phyloP scores from a whole-genome alignment of 106 monocot genomes.

The Apostasia shenzhenica region DNA sequence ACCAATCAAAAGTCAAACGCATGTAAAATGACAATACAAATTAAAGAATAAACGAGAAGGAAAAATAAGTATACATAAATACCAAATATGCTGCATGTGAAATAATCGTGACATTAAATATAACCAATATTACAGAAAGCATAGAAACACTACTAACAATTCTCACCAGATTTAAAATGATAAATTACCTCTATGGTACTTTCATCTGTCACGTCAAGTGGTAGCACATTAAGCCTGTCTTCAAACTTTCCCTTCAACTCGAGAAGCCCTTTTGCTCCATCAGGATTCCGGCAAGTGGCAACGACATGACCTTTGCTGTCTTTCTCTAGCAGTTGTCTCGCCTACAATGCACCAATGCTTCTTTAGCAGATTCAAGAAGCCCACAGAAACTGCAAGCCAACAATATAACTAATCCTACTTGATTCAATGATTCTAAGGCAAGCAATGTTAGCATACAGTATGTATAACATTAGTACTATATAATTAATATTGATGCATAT shows the following conservation, averaged over 20 bases:
- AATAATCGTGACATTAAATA: too few species aligned
- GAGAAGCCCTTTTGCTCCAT: slow-evolving; percentile 40
- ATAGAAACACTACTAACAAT: background rate
- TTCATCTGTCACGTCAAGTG: slow-evolving; percentile 77
- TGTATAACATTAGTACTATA: too few species aligned
- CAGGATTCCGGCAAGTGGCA: slow-evolving; percentile 81
- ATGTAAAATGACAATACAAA: too few species aligned
- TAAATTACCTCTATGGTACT: slow-evolving; percentile 71
- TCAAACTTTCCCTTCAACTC: slow-evolving; percentile 48
- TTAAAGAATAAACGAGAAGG: too few species aligned
- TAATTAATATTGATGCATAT: too few species aligned
- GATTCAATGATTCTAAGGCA: too few species aligned
- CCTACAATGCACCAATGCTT: slow-evolving; percentile 31
- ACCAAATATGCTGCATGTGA: too few species aligned
- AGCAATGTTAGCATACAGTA: too few species aligned
- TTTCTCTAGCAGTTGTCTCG: slow-evolving; percentile 61
- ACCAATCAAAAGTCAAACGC: background rate
- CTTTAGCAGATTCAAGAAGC: slow-evolving; percentile 2
- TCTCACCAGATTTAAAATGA: background rate
- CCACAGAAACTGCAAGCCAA: slow-evolving; percentile 62
- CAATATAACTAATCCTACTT: too few species aligned
- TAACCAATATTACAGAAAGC: background rate
- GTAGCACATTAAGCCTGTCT: slow-evolving; percentile 51
- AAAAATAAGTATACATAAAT: too few species aligned
- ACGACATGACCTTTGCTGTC: slow-evolving; percentile 53